Evolutionary conservation across 192 early-diverging fungal genomes (phyloP).

Genomic region (Coemansia sp.): DNA sequence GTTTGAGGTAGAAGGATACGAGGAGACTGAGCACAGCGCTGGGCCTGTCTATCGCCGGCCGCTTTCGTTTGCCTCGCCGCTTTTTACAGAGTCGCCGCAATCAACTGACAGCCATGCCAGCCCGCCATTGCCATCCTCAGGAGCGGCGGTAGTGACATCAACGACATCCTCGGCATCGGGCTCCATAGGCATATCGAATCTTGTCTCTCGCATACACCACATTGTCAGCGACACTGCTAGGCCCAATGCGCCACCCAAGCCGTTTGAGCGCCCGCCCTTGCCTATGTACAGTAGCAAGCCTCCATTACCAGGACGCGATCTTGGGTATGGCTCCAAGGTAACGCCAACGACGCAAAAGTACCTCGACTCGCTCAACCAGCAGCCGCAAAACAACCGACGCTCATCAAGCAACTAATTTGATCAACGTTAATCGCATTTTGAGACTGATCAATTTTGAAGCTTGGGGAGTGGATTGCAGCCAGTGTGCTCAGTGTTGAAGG

Average conservation of each 20-base stretch:
- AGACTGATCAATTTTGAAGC: neutral
- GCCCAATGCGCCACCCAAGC: neutral
- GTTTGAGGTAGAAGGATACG: constrained; percentile 52
- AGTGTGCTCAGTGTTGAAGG: neutral
- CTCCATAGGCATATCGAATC: constrained; percentile 23
- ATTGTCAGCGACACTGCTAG: constrained; percentile 12
- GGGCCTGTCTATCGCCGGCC: constrained; percentile 4
- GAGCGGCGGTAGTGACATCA: neutral
- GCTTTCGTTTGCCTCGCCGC: constrained; percentile 22
- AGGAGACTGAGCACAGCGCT: constrained; percentile 39
- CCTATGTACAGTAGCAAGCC: constrained; percentile 11
- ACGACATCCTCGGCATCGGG: neutral
- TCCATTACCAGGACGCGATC: neutral
- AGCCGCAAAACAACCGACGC: neutral
- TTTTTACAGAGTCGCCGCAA: neutral
- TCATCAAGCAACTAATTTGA: neutral
- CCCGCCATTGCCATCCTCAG: neutral
- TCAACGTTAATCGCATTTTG: neutral
- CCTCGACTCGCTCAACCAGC: constrained; percentile 30
- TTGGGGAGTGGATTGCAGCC: neutral
- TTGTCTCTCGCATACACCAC: constrained; percentile 44
- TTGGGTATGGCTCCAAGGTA: constrained; percentile 16
- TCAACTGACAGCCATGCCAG: neutral
- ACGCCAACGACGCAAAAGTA: constrained; percentile 53
- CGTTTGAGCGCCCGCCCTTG: constrained; percentile 33